Evolutionary conservation across 257 asterid species (phyloP).

Genomic region (Capsicum rhomboideum): DNA sequence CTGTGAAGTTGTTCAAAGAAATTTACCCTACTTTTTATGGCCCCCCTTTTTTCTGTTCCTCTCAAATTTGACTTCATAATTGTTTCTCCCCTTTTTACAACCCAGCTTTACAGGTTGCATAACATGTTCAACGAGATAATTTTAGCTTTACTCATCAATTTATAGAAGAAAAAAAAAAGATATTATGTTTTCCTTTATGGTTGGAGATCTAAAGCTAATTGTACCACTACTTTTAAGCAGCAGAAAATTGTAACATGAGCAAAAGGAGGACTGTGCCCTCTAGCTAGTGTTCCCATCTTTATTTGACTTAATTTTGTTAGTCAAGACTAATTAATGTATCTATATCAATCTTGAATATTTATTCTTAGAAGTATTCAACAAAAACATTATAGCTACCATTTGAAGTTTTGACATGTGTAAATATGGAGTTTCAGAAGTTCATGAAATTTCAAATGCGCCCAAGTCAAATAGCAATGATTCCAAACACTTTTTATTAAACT

Average conservation of each 20-base stretch:
- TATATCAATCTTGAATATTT: background rate
- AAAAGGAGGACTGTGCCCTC: background rate
- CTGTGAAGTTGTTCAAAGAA: background rate
- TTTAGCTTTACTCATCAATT: background rate
- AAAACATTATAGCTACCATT: too few species aligned
- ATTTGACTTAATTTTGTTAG: background rate
- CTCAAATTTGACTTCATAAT: background rate
- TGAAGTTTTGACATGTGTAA: too few species aligned
- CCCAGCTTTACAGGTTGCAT: constrained; percentile 17
- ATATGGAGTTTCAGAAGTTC: too few species aligned
- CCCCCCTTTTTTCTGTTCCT: background rate
- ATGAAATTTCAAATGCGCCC: too few species aligned
- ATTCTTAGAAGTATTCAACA: background rate
- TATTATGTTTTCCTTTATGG: background rate
- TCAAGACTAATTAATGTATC: background rate
- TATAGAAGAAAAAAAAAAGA: background rate
- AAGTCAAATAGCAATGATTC: too few species aligned
- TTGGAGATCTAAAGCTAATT: background rate
- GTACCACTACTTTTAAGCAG: background rate
- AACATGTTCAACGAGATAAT: constrained; percentile 11
- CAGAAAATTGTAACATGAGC: background rate
- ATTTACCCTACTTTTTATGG: background rate
- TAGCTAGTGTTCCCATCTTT: background rate
- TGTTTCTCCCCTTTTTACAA: background rate
- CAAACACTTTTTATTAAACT: too few species aligned